Percentiles rank a stretch among this genome's conserved stretches.
Evolutionary conservation across 2,329 filamentous ascomycete species (phyloP).

Genomic region (Plectosphaerella cucumerina): DNA sequence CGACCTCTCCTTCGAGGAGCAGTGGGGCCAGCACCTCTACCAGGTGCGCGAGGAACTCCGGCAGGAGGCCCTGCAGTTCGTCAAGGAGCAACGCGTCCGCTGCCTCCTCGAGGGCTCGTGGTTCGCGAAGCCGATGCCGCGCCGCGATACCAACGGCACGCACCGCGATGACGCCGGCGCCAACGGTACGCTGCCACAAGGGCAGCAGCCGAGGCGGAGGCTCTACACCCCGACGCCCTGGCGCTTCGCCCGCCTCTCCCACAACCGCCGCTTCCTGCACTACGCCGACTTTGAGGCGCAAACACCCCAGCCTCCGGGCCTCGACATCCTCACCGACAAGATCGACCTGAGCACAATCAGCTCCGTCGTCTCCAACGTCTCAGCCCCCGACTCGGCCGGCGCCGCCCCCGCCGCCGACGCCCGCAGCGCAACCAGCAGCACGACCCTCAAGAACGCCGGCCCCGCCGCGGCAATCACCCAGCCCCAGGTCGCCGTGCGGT

Average conservation of each 20-base stretch:
- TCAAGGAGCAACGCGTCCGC: slow-evolving; percentile 92
- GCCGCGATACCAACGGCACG: slow-evolving; percentile 27
- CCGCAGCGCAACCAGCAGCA: slow-evolving; percentile 37
- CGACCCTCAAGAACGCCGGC: slow-evolving; percentile 32
- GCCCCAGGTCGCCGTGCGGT: slow-evolving; percentile 26
- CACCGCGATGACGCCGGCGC: background rate
- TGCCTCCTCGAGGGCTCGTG: slow-evolving; percentile 86
- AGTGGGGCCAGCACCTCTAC: slow-evolving; percentile 85
- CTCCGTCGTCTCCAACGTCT: slow-evolving; percentile 91
- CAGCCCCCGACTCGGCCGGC: slow-evolving; percentile 48
- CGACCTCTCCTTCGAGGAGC: slow-evolving; percentile 87
- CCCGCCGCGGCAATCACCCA: slow-evolving; percentile 1
- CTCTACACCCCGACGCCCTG: slow-evolving; percentile 55
- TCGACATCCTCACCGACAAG: slow-evolving; percentile 74
- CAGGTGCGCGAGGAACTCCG: slow-evolving; percentile 90
- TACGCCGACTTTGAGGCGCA: slow-evolving; percentile 78
- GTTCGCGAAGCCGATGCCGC: slow-evolving; percentile 59
- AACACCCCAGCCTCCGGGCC: slow-evolving; percentile 58
- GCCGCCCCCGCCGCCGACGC: slow-evolving; percentile 25
- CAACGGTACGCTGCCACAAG: slow-evolving; percentile 14
- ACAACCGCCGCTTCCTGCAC: slow-evolving; percentile 86
- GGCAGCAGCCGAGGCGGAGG: slow-evolving; percentile 22
- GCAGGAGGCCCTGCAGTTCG: slow-evolving; percentile 88
- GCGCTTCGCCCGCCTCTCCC: slow-evolving; percentile 83
- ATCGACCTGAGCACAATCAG: slow-evolving; percentile 85